Evolutionary conservation across 1,284 basidiomycete genomes (phyloP).

Genomic region (Trichosporon ovoides): DNA sequence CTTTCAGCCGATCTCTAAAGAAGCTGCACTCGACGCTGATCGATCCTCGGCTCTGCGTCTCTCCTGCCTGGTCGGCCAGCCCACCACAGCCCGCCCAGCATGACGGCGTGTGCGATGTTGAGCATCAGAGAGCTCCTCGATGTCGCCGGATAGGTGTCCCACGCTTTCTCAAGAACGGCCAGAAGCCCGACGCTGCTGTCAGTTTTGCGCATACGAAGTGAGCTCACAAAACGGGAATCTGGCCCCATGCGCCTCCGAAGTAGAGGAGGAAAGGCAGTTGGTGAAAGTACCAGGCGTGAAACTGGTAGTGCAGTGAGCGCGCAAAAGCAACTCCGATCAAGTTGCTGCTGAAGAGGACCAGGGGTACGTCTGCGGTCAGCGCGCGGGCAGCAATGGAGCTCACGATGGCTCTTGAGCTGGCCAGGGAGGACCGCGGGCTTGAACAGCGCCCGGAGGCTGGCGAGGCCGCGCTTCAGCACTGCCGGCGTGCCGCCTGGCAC

Average conservation of each 20-base stretch:
- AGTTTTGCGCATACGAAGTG: conserved; percentile 7
- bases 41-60: not conserved
- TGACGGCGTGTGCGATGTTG: conserved; percentile 55
- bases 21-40: not conserved
- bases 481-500: conserved; percentile 57
- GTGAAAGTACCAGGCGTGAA: conserved; percentile 96
- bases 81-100: conserved; percentile 57
- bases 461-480: conserved; percentile 59
- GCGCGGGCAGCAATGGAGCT: conserved; percentile 1
- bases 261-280: conserved; percentile 75
- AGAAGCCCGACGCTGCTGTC: conserved; percentile 60
- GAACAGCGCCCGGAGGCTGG: conserved; percentile 17
- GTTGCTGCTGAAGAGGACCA: conserved; percentile 83
- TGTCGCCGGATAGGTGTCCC: conserved; percentile 83
- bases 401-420: conserved; percentile 27
- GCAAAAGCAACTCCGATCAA: conserved; percentile 87
- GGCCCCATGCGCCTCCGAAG: conserved; percentile 30
- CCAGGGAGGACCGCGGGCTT: conserved; percentile 12
- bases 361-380: conserved; percentile 62
- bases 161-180: conserved; percentile 69
- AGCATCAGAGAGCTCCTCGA: conserved; percentile 62
- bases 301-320: conserved; percentile 96
- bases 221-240: conserved; percentile 25
- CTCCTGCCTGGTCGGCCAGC: too few relatives aligned
- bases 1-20: too few relatives aligned